Percentiles rank a stretch among this genome's conserved stretches.
These are phyloP conservation scores for Lachancea thermotolerans DNA, from an alignment of 805 yeast species.

Conservation along the genomic window DNA sequence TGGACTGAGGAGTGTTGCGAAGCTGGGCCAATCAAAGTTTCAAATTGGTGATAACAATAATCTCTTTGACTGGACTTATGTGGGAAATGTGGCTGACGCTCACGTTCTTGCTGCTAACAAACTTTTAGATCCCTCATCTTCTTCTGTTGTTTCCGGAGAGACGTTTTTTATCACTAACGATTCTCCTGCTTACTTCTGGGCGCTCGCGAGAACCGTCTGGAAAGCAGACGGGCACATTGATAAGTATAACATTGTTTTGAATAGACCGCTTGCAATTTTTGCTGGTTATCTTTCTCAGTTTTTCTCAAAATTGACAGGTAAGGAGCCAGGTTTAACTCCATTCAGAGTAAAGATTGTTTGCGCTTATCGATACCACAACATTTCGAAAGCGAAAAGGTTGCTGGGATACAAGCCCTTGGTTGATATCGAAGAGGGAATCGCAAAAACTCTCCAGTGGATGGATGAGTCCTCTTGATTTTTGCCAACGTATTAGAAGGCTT, in stretches of 20 bases:
- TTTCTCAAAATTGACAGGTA: slow-evolving; percentile 61
- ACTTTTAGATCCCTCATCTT: slow-evolving; percentile 43
- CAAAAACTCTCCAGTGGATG: slow-evolving; percentile 80
- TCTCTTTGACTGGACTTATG: slow-evolving; percentile 94
- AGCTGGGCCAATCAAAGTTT: slow-evolving; percentile 78
- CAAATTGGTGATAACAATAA: slow-evolving; percentile 94
- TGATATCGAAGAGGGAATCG: slow-evolving; percentile 71
- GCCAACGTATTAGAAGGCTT: too few relatives aligned
- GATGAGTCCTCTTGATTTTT: slow-evolving; percentile 41
- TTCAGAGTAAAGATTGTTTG: slow-evolving; percentile 90
- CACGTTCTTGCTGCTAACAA: slow-evolving; percentile 89
- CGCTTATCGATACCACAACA: slow-evolving; percentile 90
- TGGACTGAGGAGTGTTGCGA: slow-evolving; percentile 76
- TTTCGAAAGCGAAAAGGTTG: slow-evolving; percentile 71
- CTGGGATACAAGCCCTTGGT: slow-evolving; percentile 80
- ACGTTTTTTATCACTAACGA: slow-evolving; percentile 89
- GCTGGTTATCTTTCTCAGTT: slow-evolving; percentile 79
- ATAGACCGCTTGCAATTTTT: slow-evolving; percentile 67
- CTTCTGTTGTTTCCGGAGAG: slow-evolving; percentile 64
- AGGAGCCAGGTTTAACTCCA: slow-evolving; percentile 92
- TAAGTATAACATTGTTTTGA: slow-evolving; percentile 57
- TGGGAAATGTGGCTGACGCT: slow-evolving; percentile 96
- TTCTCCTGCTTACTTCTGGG: slow-evolving; percentile 94
- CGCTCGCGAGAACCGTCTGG: slow-evolving; percentile 94
- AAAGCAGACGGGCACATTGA: slow-evolving; percentile 89